Base-by-base conservation (phyloP, 177 flowering plant genomes). In the Vitis hybrid region DNA sequence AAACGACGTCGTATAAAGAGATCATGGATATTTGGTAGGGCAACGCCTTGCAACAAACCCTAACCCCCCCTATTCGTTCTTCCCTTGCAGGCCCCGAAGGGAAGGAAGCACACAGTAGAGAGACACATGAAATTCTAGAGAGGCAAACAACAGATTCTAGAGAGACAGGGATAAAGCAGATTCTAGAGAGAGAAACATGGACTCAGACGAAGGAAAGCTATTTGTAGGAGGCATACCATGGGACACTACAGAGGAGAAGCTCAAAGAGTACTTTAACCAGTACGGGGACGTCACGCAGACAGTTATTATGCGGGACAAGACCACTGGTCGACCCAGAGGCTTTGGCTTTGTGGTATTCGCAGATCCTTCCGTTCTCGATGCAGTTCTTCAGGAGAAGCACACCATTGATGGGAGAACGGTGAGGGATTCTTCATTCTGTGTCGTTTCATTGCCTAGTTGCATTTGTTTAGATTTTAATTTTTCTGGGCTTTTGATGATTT, bases 191-290 rank as follows among this genome's bases (percentile, higher is more conserved):
- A 68, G 61, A 39, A 53, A 57, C n/a, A 94, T 93, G 98, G 98
- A 94, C 81, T 87, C 98, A 62, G 97, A 94, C 86, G 92, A 90
- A 67, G 98, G 97, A 19, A 94, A 94, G 90, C 83, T 95, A 0
- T 95, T 95, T 65, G 85, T 95, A 7, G 99, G 99, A 3, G 99
- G 99, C 73, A 90, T 95, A 21, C 91, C 99, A 22, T 95, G 99
- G 99, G 99, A 95, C 49, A 95, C 98, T 2, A 60, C 83, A 49
- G 97, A 93, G 78, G 99, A 91, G 2, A 89, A 79, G 78, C 86
- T 95, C 51, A 90, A 74, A 77, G 98, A 91, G 39, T 87, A 95
- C 71, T 95, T 95, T 31, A 72, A 77, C 4, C 82, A 83, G 53
- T 95, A 93, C 64, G 98, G 99, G 3, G 93, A 90, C 51, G 97